Evolutionary conservation across 257 asterid genomes (phyloP).

Genomic region (Eustoma russellianum): DNA sequence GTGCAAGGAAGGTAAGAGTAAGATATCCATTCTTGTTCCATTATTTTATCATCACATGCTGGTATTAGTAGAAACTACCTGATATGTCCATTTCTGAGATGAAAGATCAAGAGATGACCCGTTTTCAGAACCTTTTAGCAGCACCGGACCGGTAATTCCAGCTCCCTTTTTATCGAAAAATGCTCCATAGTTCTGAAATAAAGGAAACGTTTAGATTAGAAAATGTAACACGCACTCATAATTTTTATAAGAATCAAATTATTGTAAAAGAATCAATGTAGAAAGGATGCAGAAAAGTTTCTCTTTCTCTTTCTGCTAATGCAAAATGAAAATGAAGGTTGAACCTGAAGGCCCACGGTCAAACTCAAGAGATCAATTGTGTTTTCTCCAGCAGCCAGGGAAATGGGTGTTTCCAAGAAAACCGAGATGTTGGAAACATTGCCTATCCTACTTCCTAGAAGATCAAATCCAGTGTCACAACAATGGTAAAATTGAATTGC

Average conservation of each 20-base stretch:
- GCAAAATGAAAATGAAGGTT: constrained; percentile 6
- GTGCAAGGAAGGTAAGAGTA: too few species aligned
- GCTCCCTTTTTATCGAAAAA: constrained; percentile 49
- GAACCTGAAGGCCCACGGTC: constrained; percentile 83
- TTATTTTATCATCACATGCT: too few species aligned
- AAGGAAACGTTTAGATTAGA: constrained; percentile 12
- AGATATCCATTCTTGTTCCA: too few species aligned
- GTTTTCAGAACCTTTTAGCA: constrained; percentile 33
- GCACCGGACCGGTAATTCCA: constrained; percentile 68
- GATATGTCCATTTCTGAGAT: constrained; percentile 57
- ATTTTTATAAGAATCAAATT: too few species aligned
- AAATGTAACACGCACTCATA: not conserved
- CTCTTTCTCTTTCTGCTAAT: not conserved
- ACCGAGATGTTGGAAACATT: constrained; percentile 28
- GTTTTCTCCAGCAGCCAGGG: constrained; percentile 45
- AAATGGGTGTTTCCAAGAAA: constrained; percentile 47
- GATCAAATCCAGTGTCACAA: not conserved
- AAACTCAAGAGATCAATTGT: constrained; percentile 64
- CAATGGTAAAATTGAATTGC: too few species aligned
- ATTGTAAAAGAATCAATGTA: too few species aligned
- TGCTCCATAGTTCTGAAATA: constrained; percentile 64
- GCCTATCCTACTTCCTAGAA: constrained; percentile 65
- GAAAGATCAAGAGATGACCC: constrained; percentile 56
- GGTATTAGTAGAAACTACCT: constrained; percentile 27
- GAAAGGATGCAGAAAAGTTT: not conserved